These are phyloP conservation scores for Plenodomus biglobosus DNA, from an alignment of 2,329 filamentous ascomycete genomes.

Conservation along the genomic window DNA sequence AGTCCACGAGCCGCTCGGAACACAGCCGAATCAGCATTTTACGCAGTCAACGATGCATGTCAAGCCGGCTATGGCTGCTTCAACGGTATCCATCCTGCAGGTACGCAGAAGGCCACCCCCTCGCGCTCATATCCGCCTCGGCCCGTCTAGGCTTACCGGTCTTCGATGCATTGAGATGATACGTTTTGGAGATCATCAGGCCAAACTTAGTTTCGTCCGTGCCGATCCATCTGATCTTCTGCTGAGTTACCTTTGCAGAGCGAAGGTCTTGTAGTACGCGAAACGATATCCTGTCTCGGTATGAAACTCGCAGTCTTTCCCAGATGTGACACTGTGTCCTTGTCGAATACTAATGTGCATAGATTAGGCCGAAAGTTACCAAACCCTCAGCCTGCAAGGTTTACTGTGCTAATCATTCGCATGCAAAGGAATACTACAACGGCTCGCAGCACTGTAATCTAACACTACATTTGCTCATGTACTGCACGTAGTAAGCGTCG, in stretches of 20 bases:
- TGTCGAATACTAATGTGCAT: neutral
- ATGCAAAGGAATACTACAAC: neutral
- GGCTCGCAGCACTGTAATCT: neutral
- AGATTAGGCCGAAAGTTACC: neutral
- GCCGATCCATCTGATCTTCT: too few relatives aligned
- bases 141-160: neutral
- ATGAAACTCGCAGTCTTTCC: neutral
- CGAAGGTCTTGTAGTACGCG: too few relatives aligned
- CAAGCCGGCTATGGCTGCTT: constrained; percentile 17
- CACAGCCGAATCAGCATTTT: constrained; percentile 23
- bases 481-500: neutral
- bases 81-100: constrained; percentile 28
- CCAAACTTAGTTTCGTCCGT: too few relatives aligned
- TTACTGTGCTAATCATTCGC: neutral
- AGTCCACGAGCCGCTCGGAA: constrained; percentile 25
- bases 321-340: neutral
- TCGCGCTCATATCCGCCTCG: constrained; percentile 10
- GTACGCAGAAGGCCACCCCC: constrained; percentile 24
- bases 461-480: neutral
- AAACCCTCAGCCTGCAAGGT: neutral
- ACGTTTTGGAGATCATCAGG: neutral
- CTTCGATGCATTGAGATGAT: neutral
- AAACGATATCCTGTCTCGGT: too few relatives aligned
- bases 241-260: too few relatives aligned
- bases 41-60: constrained; percentile 13